Base-by-base conservation (phyloP, 768 basidiomycete genomes). In the Lyophyllum shimeji region DNA sequence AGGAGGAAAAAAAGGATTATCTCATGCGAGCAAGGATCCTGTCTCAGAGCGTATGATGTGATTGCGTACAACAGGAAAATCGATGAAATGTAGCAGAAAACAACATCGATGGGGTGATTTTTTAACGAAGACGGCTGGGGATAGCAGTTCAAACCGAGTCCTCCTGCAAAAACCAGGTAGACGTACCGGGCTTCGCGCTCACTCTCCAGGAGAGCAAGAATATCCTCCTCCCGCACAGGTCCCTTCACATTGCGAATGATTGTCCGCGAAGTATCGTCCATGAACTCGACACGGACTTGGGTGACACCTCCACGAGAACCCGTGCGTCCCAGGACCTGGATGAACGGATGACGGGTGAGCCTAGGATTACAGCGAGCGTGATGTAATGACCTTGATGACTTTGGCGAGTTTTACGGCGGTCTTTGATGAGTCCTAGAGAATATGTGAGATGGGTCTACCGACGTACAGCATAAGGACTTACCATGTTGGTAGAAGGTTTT, bases 241-340 rank as follows among this genome's bases (percentile, higher is more conserved):
- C 97, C 97, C 77, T 98, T 98, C 64, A 98, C 96, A 79, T 99
- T 99, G 51, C 96, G 92, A 76, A 98, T 96, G 75, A 99, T 97
- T 63, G 92, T 89, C 67, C 96, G 90, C 62, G 87, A 85, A 53
- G 91, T 85, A 73, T 98, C 95, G 73, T 98, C 96, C 90, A 98
- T 88, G 81, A 99, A 97, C 72, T 98, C 97, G 64, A 99, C 97
- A 63, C 96, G 93, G 76, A 98, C 95, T 81, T 98, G 95, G 59
- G 95, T 98, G 68, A 98, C 95, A 79, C 96, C 96, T 78, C 96
- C 96, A 72, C 96, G 93, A 66, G 95, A 98, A 60, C 96, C 96
- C 71, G 97, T 99, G 68, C 97, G 88, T 69, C 97, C 97, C 68
- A 98, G 88, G 73, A 98, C 93, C 94, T 97, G 61, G 62, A 64